Base-by-base conservation (phyloP, 2,329 filamentous ascomycete genomes). In the Ophiosphaerella herpotricha region DNA sequence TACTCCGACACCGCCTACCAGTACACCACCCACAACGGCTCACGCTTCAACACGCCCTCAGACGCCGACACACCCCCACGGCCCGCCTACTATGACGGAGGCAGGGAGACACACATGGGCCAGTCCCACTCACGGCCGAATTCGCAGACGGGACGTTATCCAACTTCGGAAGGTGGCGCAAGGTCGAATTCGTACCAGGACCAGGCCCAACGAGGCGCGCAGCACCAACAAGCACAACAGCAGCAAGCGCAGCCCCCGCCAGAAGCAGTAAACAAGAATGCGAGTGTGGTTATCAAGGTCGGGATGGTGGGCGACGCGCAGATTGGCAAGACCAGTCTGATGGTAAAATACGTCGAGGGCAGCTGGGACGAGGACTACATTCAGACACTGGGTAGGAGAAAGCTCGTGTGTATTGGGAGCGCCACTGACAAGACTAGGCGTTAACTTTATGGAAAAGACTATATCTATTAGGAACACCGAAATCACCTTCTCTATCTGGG, bases 391-490 rank as follows among this genome's bases (percentile, higher is more conserved):
- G 94, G 85, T 88, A 75, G 55, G 79, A 60, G 32, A 37, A 14
- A 26, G 5, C 11, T 23, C 21, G 24, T 21, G 5, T 26, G 8
- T 33, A 37, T 39, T 2, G 23, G 23, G 26, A 36, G 42, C 36
- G n/a, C 23, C 39, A 48, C 61, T 68, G 24, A 68, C 60, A 26
- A 21, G 12, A 11, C n/a, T 63, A 88, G 85, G 94, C 61, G 94
- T 99, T 76, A 99, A 99, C 76, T 99, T 99, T 77, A 99, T 99
- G 94, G 94, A 99, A 75, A 99, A 99, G 82, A 99, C 94, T 32
- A 99, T 99, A 71, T 96, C 91, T 56, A 99, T 99, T 75, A 89
- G 94, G 55, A 99, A 99, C 77, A 99, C 94, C 13, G 94, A 99
- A 77, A 99, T 99, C 74, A 99, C 94, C 37, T 99, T 99, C 77